phyloP scores from a whole-genome alignment of 805 yeast genomes.

The Ogataea corticis region DNA sequence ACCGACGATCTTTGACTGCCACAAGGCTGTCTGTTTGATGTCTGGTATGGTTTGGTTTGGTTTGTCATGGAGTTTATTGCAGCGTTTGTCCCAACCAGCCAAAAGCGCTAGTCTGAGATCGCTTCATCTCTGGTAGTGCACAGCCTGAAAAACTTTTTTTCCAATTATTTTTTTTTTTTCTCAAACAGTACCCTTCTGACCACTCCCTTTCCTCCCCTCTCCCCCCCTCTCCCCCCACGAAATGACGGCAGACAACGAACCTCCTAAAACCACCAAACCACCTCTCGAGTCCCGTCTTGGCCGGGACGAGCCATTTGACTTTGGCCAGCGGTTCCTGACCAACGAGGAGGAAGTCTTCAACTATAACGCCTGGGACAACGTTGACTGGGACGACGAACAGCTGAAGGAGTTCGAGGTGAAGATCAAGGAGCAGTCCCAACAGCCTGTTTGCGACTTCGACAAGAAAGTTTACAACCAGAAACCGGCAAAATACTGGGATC shows the following conservation, averaged over 20 bases:
- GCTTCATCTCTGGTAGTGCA: neutral
- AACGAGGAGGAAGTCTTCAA: conserved; percentile 82
- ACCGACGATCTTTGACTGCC: too few species aligned
- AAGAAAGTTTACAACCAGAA: conserved; percentile 73
- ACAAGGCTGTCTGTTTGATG: too few species aligned
- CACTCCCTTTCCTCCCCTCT: too few species aligned
- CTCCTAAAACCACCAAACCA: conserved; percentile 36
- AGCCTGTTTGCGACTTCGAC: conserved; percentile 88
- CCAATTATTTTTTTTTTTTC: too few species aligned
- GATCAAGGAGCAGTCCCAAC: conserved; percentile 70
- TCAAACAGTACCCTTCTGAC: too few species aligned
- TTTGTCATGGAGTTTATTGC: too few species aligned
- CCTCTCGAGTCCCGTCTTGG: conserved; percentile 63
- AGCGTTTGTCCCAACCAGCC: too few species aligned
- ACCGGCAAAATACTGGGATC: conserved; percentile 95
- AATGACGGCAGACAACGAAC: neutral
- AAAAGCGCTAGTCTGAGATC: too few species aligned
- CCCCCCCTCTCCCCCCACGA: too few species aligned
- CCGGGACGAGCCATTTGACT: conserved; percentile 85
- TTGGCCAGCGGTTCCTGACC: conserved; percentile 80
- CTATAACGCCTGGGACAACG: conserved; percentile 97
- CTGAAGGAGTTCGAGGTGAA: conserved; percentile 68
- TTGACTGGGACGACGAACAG: conserved; percentile 96
- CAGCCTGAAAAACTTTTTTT: conserved; percentile 10
- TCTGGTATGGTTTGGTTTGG: too few species aligned